A percentile compares a stretch with the other conserved stretches of the same genome.
phyloP scores from a whole-genome alignment of 768 basidiomycete genomes.

The Amanita muscaria region DNA sequence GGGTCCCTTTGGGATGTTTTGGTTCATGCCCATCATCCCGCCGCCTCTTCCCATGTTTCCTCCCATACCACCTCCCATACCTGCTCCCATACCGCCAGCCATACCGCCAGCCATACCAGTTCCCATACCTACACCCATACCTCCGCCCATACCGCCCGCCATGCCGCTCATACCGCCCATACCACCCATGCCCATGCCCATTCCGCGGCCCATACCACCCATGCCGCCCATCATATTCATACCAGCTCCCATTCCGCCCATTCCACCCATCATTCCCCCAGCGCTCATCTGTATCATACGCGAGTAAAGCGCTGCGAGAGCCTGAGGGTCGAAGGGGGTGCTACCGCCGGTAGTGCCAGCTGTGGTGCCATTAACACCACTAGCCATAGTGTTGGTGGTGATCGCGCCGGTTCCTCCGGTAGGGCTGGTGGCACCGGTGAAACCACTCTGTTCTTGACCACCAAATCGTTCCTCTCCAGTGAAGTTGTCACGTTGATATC shows the following conservation, averaged over 20 bases:
- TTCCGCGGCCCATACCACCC: slow-evolving; percentile 31
- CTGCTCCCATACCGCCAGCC: slow-evolving; percentile 19
- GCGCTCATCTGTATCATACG: slow-evolving; percentile 70
- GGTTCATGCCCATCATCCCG: slow-evolving; percentile 38
- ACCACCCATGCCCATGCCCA: slow-evolving; percentile 27
- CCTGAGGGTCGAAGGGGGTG: slow-evolving; percentile 83
- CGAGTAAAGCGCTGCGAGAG: slow-evolving; percentile 87
- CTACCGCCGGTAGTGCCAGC: slow-evolving; percentile 30
- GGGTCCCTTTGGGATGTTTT: slow-evolving; percentile 59
- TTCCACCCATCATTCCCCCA: slow-evolving; percentile 30
- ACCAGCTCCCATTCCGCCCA: slow-evolving; percentile 32
- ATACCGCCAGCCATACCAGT: slow-evolving; percentile 29
- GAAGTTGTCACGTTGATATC: slow-evolving; percentile 66
- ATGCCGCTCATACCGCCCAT: slow-evolving; percentile 21
- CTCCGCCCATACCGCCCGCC: slow-evolving; percentile 27
- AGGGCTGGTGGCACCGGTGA: neutral
- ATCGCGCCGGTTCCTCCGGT: neutral
- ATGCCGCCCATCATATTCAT: too few species aligned
- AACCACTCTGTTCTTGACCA: slow-evolving; percentile 8
- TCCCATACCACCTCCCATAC: slow-evolving; percentile 27
- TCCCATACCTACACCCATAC: slow-evolving; percentile 35
- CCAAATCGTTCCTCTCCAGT: slow-evolving; percentile 35
- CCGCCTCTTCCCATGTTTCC: slow-evolving; percentile 34
- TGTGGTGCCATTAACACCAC: slow-evolving; percentile 16
- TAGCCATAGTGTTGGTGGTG: slow-evolving; percentile 15